phyloP scores from a whole-genome alignment of 1,284 basidiomycete genomes.

The Cryptococcus maquisensis region DNA sequence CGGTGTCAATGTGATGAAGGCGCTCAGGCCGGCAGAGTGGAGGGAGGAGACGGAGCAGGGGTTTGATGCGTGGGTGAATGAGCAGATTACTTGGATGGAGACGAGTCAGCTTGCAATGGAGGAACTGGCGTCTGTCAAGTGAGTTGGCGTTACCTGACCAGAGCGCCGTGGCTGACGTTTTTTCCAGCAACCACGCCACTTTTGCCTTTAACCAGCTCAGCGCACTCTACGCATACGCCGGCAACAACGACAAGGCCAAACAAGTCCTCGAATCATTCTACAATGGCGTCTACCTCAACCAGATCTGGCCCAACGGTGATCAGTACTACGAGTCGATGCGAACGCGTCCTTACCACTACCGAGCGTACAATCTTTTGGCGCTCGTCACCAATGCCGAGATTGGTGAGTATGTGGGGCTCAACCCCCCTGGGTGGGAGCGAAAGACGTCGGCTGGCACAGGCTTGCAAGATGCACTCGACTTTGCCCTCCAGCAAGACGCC shows the following conservation, averaged over 20 bases:
- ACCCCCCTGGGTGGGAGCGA: slow-evolving; percentile 18
- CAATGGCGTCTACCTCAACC: slow-evolving; percentile 19
- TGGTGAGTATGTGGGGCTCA: slow-evolving; percentile 12
- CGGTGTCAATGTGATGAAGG: slow-evolving; percentile 17
- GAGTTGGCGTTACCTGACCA: background rate
- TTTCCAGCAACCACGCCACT: slow-evolving; percentile 35
- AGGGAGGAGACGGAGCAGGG: slow-evolving; percentile 13
- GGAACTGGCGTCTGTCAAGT: slow-evolving; percentile 29
- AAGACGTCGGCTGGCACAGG: slow-evolving; percentile 18
- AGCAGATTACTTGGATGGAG: slow-evolving; percentile 21
- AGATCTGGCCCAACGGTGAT: slow-evolving; percentile 35
- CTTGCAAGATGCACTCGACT: slow-evolving; percentile 32
- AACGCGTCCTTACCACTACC: slow-evolving; percentile 37
- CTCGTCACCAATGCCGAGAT: slow-evolving; percentile 20
- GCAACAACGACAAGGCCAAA: slow-evolving; percentile 24
- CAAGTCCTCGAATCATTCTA: slow-evolving; percentile 27
- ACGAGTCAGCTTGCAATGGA: slow-evolving; percentile 20
- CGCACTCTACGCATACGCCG: slow-evolving; percentile 29
- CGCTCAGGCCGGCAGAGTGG: slow-evolving; percentile 17
- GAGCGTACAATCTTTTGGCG: slow-evolving; percentile 33
- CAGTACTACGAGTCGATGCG: slow-evolving; percentile 13
- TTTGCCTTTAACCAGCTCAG: slow-evolving; percentile 39
- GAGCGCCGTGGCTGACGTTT: background rate
- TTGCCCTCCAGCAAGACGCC: slow-evolving; percentile 22
- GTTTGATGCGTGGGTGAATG: slow-evolving; percentile 17